Percentiles rank a stretch among this genome's conserved stretches.
These are phyloP conservation scores for Mangifera indica DNA, from an alignment of 345 rosid genomes.

Conservation along the genomic window DNA sequence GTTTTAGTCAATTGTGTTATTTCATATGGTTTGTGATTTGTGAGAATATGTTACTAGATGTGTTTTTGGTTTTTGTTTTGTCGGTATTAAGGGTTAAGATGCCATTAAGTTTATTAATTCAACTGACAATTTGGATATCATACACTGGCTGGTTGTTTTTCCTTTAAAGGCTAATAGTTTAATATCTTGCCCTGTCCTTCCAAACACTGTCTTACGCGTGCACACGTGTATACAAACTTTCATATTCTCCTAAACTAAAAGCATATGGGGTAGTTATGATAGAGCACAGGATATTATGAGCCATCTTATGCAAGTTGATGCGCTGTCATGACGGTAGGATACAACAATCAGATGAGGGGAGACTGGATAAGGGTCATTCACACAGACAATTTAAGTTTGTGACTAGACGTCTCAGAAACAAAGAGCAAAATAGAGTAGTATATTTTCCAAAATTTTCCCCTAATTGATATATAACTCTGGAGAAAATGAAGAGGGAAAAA, in stretches of 20 bases:
- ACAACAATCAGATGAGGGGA: background rate
- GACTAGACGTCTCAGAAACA: background rate
- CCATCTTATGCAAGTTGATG: background rate
- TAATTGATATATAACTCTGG: background rate
- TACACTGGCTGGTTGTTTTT: background rate
- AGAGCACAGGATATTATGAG: background rate
- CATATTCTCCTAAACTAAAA: no score
- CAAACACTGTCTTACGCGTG: background rate
- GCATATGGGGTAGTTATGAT: background rate
- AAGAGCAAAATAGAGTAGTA: background rate
- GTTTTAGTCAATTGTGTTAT: background rate
- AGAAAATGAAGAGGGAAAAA: background rate
- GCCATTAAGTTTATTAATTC: background rate
- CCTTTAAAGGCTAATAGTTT: conserved; percentile 1
- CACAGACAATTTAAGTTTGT: background rate
- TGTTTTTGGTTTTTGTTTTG: background rate
- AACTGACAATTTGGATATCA: background rate
- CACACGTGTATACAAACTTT: background rate
- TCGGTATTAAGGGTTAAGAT: background rate
- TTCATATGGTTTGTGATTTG: background rate
- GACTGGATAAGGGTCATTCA: background rate
- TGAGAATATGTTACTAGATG: background rate
- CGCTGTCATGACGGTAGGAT: background rate
- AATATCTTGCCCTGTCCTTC: background rate
- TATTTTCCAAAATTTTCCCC: background rate